These are phyloP conservation scores for Mediolabrus comicus DNA, from an alignment of 108 stramenopile genomes.

Conservation along the genomic window DNA sequence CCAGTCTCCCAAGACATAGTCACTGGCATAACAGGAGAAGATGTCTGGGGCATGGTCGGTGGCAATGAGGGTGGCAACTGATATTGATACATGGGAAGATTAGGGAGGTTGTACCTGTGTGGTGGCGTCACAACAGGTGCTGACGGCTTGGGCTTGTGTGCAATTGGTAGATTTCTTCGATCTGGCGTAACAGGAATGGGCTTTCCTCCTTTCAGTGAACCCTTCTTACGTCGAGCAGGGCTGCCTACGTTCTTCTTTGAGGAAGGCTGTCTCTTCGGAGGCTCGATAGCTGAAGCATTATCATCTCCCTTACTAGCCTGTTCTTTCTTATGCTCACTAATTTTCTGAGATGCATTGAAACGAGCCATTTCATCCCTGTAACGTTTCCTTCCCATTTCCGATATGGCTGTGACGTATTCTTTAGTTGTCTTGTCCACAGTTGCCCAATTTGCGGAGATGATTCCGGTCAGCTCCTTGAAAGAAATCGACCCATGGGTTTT, in stretches of 20 bases:
- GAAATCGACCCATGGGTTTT: conserved; percentile 41
- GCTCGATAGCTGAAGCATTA: background rate
- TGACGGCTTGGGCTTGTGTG: background rate
- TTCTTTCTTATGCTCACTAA: conserved; percentile 22
- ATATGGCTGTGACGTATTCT: conserved; percentile 25
- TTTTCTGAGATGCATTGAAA: conserved; percentile 34
- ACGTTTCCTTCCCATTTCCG: conserved; percentile 31
- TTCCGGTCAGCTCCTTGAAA: conserved; percentile 37
- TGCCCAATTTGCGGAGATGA: conserved; percentile 42
- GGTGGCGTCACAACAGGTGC: background rate
- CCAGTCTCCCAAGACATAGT: too few relatives aligned
- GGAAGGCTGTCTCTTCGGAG: background rate
- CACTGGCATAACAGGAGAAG: conserved; percentile 2
- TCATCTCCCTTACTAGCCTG: background rate
- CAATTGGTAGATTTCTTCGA: conserved; percentile 12
- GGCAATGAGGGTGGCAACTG: conserved; percentile 12
- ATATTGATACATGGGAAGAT: conserved; percentile 7
- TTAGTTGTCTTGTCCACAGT: conserved; percentile 35
- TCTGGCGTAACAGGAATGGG: conserved; percentile 11
- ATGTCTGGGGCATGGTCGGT: conserved; percentile 3
- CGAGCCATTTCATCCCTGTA: conserved; percentile 26
- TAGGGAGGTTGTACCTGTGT: background rate
- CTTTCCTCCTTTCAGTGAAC: background rate
- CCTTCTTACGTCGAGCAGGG: background rate
- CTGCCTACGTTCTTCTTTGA: background rate